Evolutionary conservation across 495 filamentous ascomycete genomes (phyloP).

Genomic region (Aspergillus sclerotioniger): DNA sequence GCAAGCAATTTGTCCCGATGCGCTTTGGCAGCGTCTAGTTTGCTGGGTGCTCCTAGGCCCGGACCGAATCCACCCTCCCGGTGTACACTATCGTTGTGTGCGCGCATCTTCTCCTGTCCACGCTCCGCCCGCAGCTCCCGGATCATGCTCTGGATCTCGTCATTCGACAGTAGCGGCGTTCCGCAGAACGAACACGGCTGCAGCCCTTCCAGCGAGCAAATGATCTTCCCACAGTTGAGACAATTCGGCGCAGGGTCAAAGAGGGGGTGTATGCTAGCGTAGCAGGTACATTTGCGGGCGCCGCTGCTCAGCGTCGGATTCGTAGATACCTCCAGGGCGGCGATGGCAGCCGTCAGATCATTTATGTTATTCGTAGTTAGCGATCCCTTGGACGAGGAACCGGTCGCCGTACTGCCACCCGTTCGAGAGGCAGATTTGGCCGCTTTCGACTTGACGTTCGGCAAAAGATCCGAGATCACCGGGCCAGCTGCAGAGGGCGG

Average conservation of each 20-base stretch:
- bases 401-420: constrained; percentile 49
- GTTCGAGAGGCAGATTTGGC: constrained; percentile 48
- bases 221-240: constrained; percentile 89
- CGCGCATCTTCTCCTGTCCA: constrained; percentile 77
- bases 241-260: constrained; percentile 89
- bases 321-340: constrained; percentile 83
- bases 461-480: constrained; percentile 73
- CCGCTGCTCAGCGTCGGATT: constrained; percentile 65
- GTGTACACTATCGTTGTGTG: constrained; percentile 72
- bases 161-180: constrained; percentile 63
- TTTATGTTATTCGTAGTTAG: constrained; percentile 63
- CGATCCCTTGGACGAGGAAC: constrained; percentile 27
- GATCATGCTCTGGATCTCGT: constrained; percentile 82
- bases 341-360: constrained; percentile 89
- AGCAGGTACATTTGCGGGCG: constrained; percentile 74
- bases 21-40: constrained; percentile 50
- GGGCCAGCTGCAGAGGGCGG: constrained; percentile 71
- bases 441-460: constrained; percentile 60
- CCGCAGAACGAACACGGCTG: constrained; percentile 94
- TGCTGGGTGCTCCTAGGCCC: constrained; percentile 35
- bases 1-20: constrained; percentile 80
- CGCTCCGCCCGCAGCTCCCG: constrained; percentile 81
- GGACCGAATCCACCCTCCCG: constrained; percentile 42
- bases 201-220: constrained; percentile 90
- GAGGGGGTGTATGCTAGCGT: constrained; percentile 79